Base-by-base conservation (phyloP, 768 basidiomycete species). In the Suillus hirtellus region DNA sequence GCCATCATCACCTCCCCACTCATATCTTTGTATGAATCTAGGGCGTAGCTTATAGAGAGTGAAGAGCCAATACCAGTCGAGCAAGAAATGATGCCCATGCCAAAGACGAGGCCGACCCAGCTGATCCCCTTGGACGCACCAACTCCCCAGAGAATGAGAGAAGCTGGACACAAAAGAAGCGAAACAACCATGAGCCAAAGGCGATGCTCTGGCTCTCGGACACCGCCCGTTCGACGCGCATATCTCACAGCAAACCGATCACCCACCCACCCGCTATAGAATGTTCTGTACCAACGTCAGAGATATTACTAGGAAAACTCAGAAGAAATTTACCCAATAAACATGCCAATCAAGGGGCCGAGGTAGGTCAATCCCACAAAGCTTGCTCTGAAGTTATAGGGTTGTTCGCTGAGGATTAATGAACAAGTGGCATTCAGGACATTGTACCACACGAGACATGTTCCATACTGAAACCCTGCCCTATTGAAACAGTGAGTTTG, bases 121-220 rank as follows among this genome's bases (percentile, higher is more conserved):
- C 35, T 34, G 12, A 68, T 65, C 14, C 62, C 67, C 50, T 52
- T 68, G 24, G 67, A 68, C 12, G 68, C 68, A 27, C 68, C 68
- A 12, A 68, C 64, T 31, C 67, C 67, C 68, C 68, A 68, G 35
- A 68, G 67, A 21, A 70, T 63, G 15, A 70, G 67, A 1, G 69
- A 67, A 2, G 65, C 58, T 9, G 69, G 66, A 21, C 66, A 68
- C 43, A 70, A 59, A 31, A 67, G 9, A 14, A 67, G 43, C 4
- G 69, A 70, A 21, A 68, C 64, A 35, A 70, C 46, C 67, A 70
- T 66, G n/a, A 69, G 67, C 69, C 69, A 70, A n/a, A 70, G 65
- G 17, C 69, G 66, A 46, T 70, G 66, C 40, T 70, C 69, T 9
- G 69, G 69, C 42, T 70, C 69, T 15, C 69, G 61, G 24, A 66